phyloP scores from a whole-genome alignment of 305 asterid genomes.

The Salvia sclarea region DNA sequence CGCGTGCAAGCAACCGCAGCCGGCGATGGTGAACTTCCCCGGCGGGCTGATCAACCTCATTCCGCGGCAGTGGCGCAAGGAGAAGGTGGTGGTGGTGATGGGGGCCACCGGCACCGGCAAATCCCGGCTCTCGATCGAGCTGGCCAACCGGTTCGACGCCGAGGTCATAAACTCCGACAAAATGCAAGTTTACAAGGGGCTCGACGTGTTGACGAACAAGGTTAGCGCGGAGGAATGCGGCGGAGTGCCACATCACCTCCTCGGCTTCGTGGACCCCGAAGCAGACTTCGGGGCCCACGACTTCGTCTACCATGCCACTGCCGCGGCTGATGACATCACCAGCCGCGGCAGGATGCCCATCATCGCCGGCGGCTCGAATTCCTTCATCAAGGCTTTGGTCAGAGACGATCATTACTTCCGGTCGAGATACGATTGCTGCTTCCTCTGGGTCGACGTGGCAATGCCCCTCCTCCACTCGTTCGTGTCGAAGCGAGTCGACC shows the following conservation, averaged over 20 bases:
- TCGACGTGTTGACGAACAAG: slow-evolving; percentile 58
- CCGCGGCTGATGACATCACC: slow-evolving; percentile 44
- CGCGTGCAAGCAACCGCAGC: slow-evolving; percentile 51
- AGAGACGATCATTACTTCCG: slow-evolving; percentile 45
- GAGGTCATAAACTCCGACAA: slow-evolving; percentile 75
- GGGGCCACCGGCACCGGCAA: slow-evolving; percentile 88
- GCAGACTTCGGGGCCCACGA: slow-evolving; percentile 55
- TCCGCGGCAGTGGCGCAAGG: slow-evolving; percentile 54
- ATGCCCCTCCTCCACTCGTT: slow-evolving; percentile 44
- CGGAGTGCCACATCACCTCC: slow-evolving; percentile 67
- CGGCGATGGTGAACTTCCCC: slow-evolving; percentile 48
- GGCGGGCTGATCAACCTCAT: slow-evolving; percentile 47
- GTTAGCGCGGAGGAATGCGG: slow-evolving; percentile 56
- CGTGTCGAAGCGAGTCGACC: slow-evolving; percentile 63
- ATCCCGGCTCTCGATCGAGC: slow-evolving; percentile 69
- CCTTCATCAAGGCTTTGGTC: slow-evolving; percentile 62
- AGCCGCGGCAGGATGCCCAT: slow-evolving; percentile 52
- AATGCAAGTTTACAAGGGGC: slow-evolving; percentile 67
- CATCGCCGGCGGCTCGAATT: slow-evolving; percentile 83
- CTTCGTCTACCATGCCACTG: slow-evolving; percentile 51
- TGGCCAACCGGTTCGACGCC: slow-evolving; percentile 59
- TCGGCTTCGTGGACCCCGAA: slow-evolving; percentile 49
- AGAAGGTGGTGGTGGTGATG: slow-evolving; percentile 69
- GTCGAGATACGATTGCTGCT: slow-evolving; percentile 57
- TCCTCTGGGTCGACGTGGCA: slow-evolving; percentile 64